These are phyloP conservation scores for Cadophora gregata DNA, from an alignment of 2,329 filamentous ascomycete genomes.

Conservation along the genomic window DNA sequence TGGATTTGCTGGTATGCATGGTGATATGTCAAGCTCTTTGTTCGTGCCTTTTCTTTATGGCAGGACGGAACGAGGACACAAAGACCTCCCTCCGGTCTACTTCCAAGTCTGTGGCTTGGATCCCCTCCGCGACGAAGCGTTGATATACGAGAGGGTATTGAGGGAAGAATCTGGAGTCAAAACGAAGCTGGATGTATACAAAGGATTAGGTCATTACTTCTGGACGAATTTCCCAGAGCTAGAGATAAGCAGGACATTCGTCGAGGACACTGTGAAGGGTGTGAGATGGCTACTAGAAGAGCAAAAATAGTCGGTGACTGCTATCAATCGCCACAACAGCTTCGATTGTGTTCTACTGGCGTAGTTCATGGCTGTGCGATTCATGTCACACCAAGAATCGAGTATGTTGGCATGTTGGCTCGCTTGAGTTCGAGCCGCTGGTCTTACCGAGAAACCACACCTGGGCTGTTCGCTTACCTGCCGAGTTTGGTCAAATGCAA, in stretches of 20 bases:
- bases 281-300: conserved; percentile 28
- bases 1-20: conserved; percentile 24
- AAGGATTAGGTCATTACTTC: conserved; percentile 43
- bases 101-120: conserved; percentile 42
- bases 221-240: conserved; percentile 41
- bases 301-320: neutral
- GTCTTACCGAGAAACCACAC: neutral
- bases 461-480: neutral
- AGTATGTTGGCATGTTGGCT: neutral
- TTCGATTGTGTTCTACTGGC: neutral
- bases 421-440: neutral
- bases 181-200: conserved; percentile 42
- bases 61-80: conserved; percentile 11
- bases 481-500: conserved; percentile 5
- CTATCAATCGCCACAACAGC: neutral
- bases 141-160: conserved; percentile 57
- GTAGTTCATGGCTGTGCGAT: neutral
- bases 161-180: conserved; percentile 46
- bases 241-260: conserved; percentile 36
- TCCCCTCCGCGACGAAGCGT: conserved; percentile 46
- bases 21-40: conserved; percentile 24
- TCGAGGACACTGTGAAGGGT: conserved; percentile 33
- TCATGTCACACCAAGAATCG: neutral
- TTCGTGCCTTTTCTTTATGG: conserved; percentile 27
- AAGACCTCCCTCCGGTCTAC: conserved; percentile 37